Evolutionary conservation across 352 stramenopile genomes (phyloP), one percentile per base, ranked within the genome.

Genomic region (Globisporangium sylvaticum): DNA sequence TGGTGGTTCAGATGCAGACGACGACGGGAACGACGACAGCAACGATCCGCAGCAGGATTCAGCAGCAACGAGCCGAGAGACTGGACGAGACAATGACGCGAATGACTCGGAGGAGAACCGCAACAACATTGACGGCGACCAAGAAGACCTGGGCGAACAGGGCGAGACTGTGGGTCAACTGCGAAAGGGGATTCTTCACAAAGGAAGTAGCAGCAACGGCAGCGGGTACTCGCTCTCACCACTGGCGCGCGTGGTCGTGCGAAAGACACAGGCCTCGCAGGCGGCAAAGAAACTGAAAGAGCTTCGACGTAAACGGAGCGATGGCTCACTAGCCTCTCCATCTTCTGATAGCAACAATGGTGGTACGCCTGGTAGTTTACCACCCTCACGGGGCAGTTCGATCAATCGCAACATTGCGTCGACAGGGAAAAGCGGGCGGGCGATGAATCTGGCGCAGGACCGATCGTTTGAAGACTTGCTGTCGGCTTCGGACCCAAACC

Each of bases 241-340:
- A 27, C 69, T 89, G 0, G 71, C 69, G 15, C 80, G 71, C 8
- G 77, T 87, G 10, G 67, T 89, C 7, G 31, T 77, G 42, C 70
- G 77, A 2, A 89, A 87, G 63, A 69, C 75, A 1, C 71, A 85
- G 53, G 74, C 78, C 1, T 66, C 65, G 24, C 70, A 77, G 3
- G 80, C 70, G 6, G 69, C 78, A n/a, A 75, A 73, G n/a, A 89
- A 83, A 46, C 65, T 89, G 9, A 87, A 81, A 57, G 71, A 78
- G 5, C 58, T 81, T 42, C 69, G 62, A 10, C 57, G 60, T 12
- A 82, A 75, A 31, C 31, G 53, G 22, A 55, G 44, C 4, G 65
- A 57, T 46, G 29, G 29, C 9, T 32, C 50, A 7, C 34, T 59
- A n/a, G 48, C 37, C 4, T 39, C 27, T 22, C 62, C n/a, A 20